phyloP scores from a whole-genome alignment of 306 rosid species.

The Abrus pulchellus region DNA sequence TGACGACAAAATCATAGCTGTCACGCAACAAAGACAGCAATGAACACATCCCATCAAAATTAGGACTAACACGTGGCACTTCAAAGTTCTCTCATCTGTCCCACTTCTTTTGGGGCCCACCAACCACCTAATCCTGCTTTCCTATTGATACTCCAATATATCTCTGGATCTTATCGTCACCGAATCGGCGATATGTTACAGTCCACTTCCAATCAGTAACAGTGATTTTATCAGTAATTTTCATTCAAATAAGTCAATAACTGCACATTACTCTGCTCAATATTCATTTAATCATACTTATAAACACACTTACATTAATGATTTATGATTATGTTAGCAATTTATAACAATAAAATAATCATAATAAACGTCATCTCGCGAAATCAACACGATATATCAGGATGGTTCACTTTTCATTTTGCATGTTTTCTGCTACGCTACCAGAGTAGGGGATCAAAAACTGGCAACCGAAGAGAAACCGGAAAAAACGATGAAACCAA shows the following conservation, averaged over 20 bases:
- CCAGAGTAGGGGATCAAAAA: constrained; percentile 12
- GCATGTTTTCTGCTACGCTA: constrained; percentile 3
- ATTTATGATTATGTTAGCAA: not conserved
- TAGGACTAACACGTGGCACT: constrained; percentile 33
- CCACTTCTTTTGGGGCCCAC: constrained; percentile 44
- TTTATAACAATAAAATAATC: not conserved
- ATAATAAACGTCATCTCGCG: constrained; percentile 19
- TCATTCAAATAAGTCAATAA: constrained; percentile 8
- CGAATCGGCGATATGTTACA: constrained; percentile 18
- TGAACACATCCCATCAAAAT: not conserved
- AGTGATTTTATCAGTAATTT: not conserved
- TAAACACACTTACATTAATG: not conserved
- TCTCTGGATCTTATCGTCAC: constrained; percentile 40
- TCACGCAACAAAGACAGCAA: constrained; percentile 45
- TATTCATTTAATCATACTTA: not conserved
- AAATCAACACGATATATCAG: constrained; percentile 38
- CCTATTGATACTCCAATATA: not conserved
- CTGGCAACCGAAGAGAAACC: constrained; percentile 53
- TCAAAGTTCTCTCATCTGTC: not conserved
- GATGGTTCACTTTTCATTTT: not conserved
- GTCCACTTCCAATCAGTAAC: not conserved
- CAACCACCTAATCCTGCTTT: constrained; percentile 8
- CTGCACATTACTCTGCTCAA: not conserved
- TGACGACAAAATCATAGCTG: constrained; percentile 40
- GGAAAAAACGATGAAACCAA: constrained; percentile 54